A percentile compares a stretch with the other conserved stretches of the same genome.
These are phyloP conservation scores for Ophiobolus disseminans DNA, from an alignment of 2,329 filamentous ascomycete species.

Conservation along the genomic window DNA sequence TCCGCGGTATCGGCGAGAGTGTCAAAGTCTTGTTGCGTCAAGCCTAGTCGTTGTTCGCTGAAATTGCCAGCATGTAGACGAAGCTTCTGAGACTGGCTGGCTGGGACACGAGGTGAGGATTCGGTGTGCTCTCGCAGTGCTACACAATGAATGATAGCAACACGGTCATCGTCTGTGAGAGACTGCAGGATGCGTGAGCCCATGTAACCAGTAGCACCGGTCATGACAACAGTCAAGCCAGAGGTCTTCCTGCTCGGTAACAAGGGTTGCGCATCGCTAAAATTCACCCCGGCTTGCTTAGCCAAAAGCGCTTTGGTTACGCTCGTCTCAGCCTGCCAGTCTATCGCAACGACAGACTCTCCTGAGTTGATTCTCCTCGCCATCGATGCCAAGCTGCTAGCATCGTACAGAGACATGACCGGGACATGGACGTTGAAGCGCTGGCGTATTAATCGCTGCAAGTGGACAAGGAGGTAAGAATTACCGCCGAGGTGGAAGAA, in stretches of 20 bases:
- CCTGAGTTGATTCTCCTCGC: conserved; percentile 30
- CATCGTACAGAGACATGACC: conserved; percentile 49
- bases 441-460: conserved; percentile 47
- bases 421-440: conserved; percentile 40
- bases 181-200: conserved; percentile 16
- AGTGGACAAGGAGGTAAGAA: conserved; percentile 15
- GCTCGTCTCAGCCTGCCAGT: conserved; percentile 52
- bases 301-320: neutral
- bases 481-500: conserved; percentile 5
- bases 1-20: conserved; percentile 43
- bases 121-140: conserved; percentile 31
- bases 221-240: conserved; percentile 12
- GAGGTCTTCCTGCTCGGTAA: neutral
- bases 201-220: conserved; percentile 22
- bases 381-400: conserved; percentile 52
- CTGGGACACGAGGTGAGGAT: too few relatives aligned
- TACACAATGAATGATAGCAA: conserved; percentile 15
- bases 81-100: neutral
- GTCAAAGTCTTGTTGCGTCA: conserved; percentile 35
- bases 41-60: conserved; percentile 42
- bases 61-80: neutral
- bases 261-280: too few relatives aligned
- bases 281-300: neutral
- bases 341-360: conserved; percentile 17
- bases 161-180: conserved; percentile 28